Conservation (phyloP, 108 stramenopile genomes). For the Nitzschia sp. region DNA sequence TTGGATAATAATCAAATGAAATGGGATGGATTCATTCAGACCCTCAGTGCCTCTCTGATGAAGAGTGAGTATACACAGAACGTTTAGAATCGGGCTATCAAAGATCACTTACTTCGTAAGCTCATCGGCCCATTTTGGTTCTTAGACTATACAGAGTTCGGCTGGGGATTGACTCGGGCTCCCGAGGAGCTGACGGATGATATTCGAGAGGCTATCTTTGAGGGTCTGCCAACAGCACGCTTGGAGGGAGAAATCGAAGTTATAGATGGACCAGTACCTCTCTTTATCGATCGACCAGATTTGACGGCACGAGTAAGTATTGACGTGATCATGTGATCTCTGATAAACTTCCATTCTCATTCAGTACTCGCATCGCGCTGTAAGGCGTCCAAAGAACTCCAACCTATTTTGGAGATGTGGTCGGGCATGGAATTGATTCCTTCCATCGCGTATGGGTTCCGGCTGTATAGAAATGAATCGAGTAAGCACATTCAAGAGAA, state of each 20-base stretch:
- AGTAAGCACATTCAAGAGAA: no score
- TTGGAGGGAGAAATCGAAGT: constrained; percentile 40
- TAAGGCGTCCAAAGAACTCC: constrained; percentile 41
- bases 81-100: no score
- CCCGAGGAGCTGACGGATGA: constrained; percentile 45
- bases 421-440: constrained; percentile 48
- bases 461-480: constrained; percentile 47
- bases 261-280: constrained; percentile 38
- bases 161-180: constrained; percentile 67
- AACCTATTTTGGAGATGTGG: constrained; percentile 72
- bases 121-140: no score
- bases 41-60: constrained; percentile 37
- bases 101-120: no score
- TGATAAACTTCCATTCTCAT: neutral
- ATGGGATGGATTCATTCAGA: constrained; percentile 65
- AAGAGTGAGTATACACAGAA: no score
- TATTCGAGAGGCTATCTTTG: constrained; percentile 31
- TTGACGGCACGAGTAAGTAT: constrained; percentile 31
- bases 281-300: constrained; percentile 44
- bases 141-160: constrained; percentile 71
- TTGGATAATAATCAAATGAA: constrained; percentile 32
- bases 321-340: no score
- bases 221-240: constrained; percentile 26
- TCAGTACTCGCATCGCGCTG: neutral
- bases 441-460: constrained; percentile 67